Conservation (phyloP, 164 flowering plant genomes). For the Stephania cephalantha region DNA sequence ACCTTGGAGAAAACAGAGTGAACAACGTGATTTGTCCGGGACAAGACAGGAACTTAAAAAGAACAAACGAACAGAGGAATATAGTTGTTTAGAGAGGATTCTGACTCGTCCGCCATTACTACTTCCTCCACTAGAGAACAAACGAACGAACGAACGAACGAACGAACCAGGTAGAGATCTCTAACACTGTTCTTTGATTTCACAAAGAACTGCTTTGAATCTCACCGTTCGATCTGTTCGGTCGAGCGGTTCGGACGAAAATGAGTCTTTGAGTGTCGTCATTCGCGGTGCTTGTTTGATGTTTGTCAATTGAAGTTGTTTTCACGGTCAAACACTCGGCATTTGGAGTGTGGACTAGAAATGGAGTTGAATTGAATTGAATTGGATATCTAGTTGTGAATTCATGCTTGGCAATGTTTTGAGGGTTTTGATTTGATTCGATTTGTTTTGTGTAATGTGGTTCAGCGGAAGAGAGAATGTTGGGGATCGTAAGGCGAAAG, state of each 20-base stretch:
- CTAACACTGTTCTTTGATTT: not conserved
- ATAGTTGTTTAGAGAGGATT: not conserved
- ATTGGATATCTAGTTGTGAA: not conserved
- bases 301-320: not conserved
- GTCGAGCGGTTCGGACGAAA: not conserved
- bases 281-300: not conserved
- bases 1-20: not conserved
- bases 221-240: not conserved
- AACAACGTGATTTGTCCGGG: not conserved
- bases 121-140: not conserved
- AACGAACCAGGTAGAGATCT: not conserved
- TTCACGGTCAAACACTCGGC: not conserved
- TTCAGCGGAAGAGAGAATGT: conserved; percentile 13
- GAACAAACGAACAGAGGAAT: not conserved
- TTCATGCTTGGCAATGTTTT: not conserved
- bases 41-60: not conserved
- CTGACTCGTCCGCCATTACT: not conserved
- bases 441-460: not conserved
- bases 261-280: not conserved
- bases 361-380: not conserved
- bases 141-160: not conserved
- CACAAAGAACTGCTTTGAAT: not conserved
- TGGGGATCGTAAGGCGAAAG: conserved; percentile 16
- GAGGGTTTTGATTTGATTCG: not conserved
- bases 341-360: not conserved